Percentiles rank a stretch among this genome's conserved stretches.
Evolutionary conservation across 2,329 filamentous ascomycete genomes (phyloP).

Genomic region (Atkinsonella hypoxylon): DNA sequence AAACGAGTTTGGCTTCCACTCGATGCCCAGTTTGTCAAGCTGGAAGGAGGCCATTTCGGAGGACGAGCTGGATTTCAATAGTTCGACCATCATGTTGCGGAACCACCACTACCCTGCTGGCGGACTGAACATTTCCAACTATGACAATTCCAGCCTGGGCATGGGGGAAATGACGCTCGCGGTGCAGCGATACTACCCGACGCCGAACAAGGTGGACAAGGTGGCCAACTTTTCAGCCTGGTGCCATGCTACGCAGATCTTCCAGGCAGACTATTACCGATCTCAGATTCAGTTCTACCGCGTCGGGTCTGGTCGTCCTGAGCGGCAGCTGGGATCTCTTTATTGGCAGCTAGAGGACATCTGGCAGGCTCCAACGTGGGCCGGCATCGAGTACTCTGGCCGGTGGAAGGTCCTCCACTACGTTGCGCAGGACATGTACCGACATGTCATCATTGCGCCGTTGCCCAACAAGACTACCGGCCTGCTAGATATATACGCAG

Average conservation of each 20-base stretch:
- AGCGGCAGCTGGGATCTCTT: constrained; percentile 45
- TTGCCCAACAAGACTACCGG: constrained; percentile 39
- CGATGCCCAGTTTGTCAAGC: constrained; percentile 47
- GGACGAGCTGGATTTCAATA: constrained; percentile 45
- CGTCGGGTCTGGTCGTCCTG: constrained; percentile 41
- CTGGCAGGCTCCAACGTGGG: constrained; percentile 53
- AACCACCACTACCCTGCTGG: constrained; percentile 41
- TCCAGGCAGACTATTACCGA: constrained; percentile 52
- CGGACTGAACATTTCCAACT: constrained; percentile 7
- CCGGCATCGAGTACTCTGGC: constrained; percentile 49
- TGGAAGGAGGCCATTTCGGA: constrained; percentile 42
- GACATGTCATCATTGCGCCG: constrained; percentile 45
- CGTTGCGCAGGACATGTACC: constrained; percentile 42
- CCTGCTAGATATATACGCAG: constrained; percentile 31
- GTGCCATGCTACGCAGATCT: constrained; percentile 50
- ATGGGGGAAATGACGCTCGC: constrained; percentile 47
- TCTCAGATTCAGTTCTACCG: constrained; percentile 50
- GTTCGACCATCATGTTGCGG: constrained; percentile 38
- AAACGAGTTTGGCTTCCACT: constrained; percentile 53
- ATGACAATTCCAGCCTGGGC: constrained; percentile 18
- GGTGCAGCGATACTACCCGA: constrained; percentile 43
- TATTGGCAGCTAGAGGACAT: constrained; percentile 58
- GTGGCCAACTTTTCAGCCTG: constrained; percentile 49
- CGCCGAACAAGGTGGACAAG: constrained; percentile 37
- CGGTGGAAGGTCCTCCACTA: constrained; percentile 53